A percentile compares a stretch with the other conserved stretches of the same genome.
Conservation (phyloP, 139 green algal species). For the Volvox reticuliferus region DNA sequence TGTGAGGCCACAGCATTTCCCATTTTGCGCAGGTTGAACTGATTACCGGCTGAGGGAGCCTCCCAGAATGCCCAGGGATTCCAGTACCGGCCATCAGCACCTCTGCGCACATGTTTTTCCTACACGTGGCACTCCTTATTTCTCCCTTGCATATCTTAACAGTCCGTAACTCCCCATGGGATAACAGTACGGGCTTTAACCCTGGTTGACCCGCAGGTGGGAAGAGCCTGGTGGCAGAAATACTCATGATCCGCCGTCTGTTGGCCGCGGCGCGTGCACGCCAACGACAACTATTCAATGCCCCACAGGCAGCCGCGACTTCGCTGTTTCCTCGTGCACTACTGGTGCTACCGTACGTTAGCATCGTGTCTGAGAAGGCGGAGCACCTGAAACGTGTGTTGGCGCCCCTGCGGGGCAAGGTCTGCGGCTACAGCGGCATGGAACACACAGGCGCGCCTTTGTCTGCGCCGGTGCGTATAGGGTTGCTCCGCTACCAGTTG, state of each 20-base stretch:
- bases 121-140: too few relatives aligned
- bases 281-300: neutral
- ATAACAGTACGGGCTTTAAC: too few relatives aligned
- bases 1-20: too few relatives aligned
- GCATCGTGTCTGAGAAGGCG: slow-evolving; percentile 77
- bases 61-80: too few relatives aligned
- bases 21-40: too few relatives aligned
- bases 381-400: slow-evolving; percentile 64
- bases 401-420: slow-evolving; percentile 45
- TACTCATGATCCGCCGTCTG: slow-evolving; percentile 84
- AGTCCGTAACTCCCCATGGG: too few relatives aligned
- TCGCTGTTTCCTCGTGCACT: slow-evolving; percentile 49
- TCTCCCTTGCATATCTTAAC: too few relatives aligned
- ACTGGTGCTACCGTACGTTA: slow-evolving; percentile 80
- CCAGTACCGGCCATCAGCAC: too few relatives aligned
- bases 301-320: neutral
- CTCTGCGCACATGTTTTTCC: too few relatives aligned
- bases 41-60: too few relatives aligned
- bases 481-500: too few relatives aligned
- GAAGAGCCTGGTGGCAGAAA: slow-evolving; percentile 91
- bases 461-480: slow-evolving; percentile 17
- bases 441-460: slow-evolving; percentile 49
- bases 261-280: neutral
- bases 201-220: slow-evolving; percentile 61
- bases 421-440: slow-evolving; percentile 68